Evolutionary conservation across 805 yeast species (phyloP), one percentile per base, ranked within the genome.

Genomic region (Suhomyces sp.): DNA sequence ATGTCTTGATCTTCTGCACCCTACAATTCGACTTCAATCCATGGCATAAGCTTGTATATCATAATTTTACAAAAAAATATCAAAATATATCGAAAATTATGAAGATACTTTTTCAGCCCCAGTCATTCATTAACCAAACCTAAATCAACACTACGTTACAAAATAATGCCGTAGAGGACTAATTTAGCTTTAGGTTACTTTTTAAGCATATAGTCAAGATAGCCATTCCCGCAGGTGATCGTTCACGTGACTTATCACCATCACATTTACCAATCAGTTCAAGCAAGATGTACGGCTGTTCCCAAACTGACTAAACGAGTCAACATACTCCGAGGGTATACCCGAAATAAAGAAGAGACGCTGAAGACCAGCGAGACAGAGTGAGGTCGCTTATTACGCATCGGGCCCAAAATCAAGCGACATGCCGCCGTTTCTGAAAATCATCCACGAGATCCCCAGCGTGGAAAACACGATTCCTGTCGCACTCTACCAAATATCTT

Each of bases 381-480:
- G 17, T 6, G 36, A 33, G 17, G 7, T n/a, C 36, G 36, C 5
- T 3, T n/a, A n/a, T 33, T 33, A 17, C 17, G 6, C 36, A 12
- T 29, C 33, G 4, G 33, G 33, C n/a, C n/a, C 33, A 29, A 29
- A 3, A 33, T 33, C 36, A n/a, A 6, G 8, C 15, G 13, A 12
- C 17, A 49, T 50, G 53, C 49, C 53, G 19, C 50, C 49, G 9
- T 24, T 22, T 15, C 29, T 41, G 9, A 52, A 58, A 40, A 46
- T 66, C 48, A 53, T 62, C 46, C 26, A 49, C 49, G 69, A 66
- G 50, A 56, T 57, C 33, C 81, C 81, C 27, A 74, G 67, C 53
- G 62, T 66, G 48, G 81, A 76, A 53, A 74, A 76, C 60, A 76
- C 81, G 7, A 66, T 74, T 10, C 67, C 70, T 4, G 57, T 64